Base-by-base conservation (phyloP, 2,329 filamentous ascomycete species). In the Talaromyces islandicus region DNA sequence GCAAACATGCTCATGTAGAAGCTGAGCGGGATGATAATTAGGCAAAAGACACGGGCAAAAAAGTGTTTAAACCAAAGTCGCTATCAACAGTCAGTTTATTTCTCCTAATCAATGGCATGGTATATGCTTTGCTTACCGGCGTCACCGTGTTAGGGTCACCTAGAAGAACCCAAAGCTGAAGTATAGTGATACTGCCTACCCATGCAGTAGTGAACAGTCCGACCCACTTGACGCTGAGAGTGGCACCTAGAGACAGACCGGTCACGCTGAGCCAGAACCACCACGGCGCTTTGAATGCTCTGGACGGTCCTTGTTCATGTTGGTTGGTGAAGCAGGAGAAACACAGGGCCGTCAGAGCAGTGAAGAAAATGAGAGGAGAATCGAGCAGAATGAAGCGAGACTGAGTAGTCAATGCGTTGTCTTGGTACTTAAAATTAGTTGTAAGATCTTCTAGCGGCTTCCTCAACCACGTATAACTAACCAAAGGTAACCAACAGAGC, bases 1-100 rank as follows among this genome's bases (percentile, higher is more conserved):
- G 86, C 92, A 71, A 99, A 99, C 90, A 97, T 96, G 70, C 85
- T 88, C 82, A 97, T 88, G 80, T 99, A 99, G 78, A 99, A 96
- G 38, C 86, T 87, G 27, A 89, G 66, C 7, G 94, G 94, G 66
- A 99, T 90, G 66, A 96, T 81, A 66, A 99, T 92, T 58, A 99
- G 82, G 74, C 91, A 96, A 81, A 97, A 96, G 51, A 87, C 81
- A 66, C 94, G 89, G 14, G 94, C 91, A 73, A 95, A 87, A 71
- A 99, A 88, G 78, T 99, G 94, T 81, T 97, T 99, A 77, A 90
- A 85, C 83, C 92, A 96, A 62, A 92, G 75, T 65, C 91, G 89
- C 79, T 87, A 65, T 3, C 58, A 24, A 29, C 43, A 64, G 74
- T 62, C 77, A 69, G 58, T 52, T 53, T n/a, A n/a, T n/a, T 54